Conservation (phyloP, 1,139 yeast genomes). For the Taphrina communis region DNA sequence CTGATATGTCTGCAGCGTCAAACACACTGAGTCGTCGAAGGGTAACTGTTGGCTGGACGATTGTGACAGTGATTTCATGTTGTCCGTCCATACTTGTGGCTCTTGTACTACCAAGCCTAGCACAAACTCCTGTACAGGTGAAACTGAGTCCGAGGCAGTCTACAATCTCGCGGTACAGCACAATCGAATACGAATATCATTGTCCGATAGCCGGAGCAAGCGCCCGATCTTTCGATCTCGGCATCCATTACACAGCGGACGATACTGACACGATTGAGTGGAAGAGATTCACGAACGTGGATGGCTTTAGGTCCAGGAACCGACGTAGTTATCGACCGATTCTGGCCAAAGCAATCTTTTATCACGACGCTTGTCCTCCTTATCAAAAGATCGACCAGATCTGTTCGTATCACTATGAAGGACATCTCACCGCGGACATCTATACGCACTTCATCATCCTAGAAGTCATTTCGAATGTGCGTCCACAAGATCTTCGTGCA, state of each 20-base stretch:
- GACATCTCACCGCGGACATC: constrained; percentile 5
- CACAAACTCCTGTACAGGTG: too few relatives aligned
- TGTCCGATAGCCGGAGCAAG: background rate
- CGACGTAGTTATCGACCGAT: background rate
- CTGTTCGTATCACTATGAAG: background rate
- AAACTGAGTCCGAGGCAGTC: too few relatives aligned
- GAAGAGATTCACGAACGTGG: background rate
- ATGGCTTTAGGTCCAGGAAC: background rate
- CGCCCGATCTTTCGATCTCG: background rate
- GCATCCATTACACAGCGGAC: background rate
- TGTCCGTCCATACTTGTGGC: too few relatives aligned
- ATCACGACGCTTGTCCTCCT: background rate
- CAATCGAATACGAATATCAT: background rate
- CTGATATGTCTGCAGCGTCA: too few relatives aligned
- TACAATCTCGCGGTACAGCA: background rate
- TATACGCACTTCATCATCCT: constrained; percentile 2
- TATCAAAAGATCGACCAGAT: background rate
- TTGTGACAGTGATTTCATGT: too few relatives aligned
- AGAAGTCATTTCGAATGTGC: background rate
- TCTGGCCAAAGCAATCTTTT: background rate
- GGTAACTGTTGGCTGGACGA: too few relatives aligned
- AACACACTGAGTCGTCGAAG: too few relatives aligned
- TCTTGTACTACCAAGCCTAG: too few relatives aligned
- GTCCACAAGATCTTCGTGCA: background rate
- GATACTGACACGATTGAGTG: background rate